These are phyloP conservation scores for Leccinum sublutescens DNA, from an alignment of 768 basidiomycete genomes.

Conservation along the genomic window DNA sequence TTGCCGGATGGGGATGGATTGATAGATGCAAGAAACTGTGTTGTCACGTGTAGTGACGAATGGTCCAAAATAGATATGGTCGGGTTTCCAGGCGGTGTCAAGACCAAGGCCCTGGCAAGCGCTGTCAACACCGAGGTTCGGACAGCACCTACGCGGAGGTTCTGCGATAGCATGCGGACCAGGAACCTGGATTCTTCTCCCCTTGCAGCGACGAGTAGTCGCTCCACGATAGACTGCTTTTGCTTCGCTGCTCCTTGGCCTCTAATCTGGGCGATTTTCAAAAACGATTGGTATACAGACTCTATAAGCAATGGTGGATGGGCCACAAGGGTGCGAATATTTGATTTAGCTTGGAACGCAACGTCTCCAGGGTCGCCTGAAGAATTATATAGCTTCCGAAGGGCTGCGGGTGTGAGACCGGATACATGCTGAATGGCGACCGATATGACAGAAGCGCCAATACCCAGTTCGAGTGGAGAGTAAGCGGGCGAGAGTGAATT, in stretches of 20 bases:
- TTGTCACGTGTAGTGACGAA: constrained; percentile 31
- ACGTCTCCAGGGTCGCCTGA: constrained; percentile 88
- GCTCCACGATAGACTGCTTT: constrained; percentile 78
- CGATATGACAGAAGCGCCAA: constrained; percentile 66
- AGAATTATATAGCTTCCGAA: constrained; percentile 65
- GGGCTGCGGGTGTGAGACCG: constrained; percentile 54
- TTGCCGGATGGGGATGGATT: constrained; percentile 17
- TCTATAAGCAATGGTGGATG: constrained; percentile 65
- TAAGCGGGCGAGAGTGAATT: constrained; percentile 80
- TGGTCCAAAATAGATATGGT: constrained; percentile 13
- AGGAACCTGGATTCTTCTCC: constrained; percentile 90
- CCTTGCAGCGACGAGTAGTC: constrained; percentile 75
- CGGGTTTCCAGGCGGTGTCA: constrained; percentile 44
- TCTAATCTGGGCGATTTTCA: constrained; percentile 65
- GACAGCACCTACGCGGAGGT: constrained; percentile 87
- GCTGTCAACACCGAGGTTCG: constrained; percentile 78
- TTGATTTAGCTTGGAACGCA: constrained; percentile 80
- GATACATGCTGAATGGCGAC: constrained; percentile 73
- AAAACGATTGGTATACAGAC: constrained; percentile 63
- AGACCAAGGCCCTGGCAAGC: constrained; percentile 72
- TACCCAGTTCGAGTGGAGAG: constrained; percentile 63
- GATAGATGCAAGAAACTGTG: constrained; percentile 18
- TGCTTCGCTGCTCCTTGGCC: constrained; percentile 74
- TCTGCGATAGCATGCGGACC: constrained; percentile 68
- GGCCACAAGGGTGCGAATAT: constrained; percentile 68